Conservation (phyloP, 306 rosid genomes). For the Cicer chorassanicum region DNA sequence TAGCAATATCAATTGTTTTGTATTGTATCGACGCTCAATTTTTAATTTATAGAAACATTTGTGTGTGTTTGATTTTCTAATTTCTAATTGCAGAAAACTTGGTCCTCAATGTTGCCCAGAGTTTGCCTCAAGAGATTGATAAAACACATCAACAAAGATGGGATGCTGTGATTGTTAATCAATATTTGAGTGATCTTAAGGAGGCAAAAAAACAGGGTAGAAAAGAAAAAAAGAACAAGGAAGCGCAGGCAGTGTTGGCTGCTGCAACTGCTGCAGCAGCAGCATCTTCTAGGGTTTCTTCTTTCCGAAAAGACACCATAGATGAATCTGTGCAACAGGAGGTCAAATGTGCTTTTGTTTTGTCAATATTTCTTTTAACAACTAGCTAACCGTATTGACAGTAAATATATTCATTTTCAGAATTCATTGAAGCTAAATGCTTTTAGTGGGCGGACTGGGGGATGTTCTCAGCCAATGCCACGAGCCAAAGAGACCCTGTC, state of each 20-base stretch:
- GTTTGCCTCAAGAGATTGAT: conserved; percentile 82
- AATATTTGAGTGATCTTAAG: conserved; percentile 75
- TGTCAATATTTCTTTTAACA: neutral
- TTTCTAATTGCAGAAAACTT: conserved; percentile 71
- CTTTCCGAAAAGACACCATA: conserved; percentile 79
- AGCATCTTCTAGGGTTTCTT: conserved; percentile 85
- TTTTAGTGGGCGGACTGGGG: conserved; percentile 59
- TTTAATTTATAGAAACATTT: conserved; percentile 4
- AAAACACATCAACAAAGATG: conserved; percentile 66
- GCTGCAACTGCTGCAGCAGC: conserved; percentile 99
- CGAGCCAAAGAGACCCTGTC: conserved; percentile 87
- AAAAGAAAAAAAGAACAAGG: conserved; percentile 91
- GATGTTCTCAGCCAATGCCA: conserved; percentile 74
- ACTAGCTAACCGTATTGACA: conserved; percentile 27
- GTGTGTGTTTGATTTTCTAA: conserved; percentile 40
- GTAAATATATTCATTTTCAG: conserved; percentile 49
- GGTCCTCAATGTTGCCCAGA: conserved; percentile 61
- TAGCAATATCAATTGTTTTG: neutral
- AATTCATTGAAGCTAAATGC: conserved; percentile 56
- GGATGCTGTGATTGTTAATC: conserved; percentile 87
- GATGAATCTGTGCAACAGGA: conserved; percentile 76
- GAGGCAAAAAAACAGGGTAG: conserved; percentile 98
- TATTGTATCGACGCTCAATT: neutral
- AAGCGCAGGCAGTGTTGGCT: conserved; percentile 97
- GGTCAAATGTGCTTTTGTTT: conserved; percentile 53